A percentile compares a stretch with the other conserved stretches of the same genome.
Evolutionary conservation across 2,329 filamentous ascomycete genomes (phyloP).

Genomic region (Elsinoe australis): DNA sequence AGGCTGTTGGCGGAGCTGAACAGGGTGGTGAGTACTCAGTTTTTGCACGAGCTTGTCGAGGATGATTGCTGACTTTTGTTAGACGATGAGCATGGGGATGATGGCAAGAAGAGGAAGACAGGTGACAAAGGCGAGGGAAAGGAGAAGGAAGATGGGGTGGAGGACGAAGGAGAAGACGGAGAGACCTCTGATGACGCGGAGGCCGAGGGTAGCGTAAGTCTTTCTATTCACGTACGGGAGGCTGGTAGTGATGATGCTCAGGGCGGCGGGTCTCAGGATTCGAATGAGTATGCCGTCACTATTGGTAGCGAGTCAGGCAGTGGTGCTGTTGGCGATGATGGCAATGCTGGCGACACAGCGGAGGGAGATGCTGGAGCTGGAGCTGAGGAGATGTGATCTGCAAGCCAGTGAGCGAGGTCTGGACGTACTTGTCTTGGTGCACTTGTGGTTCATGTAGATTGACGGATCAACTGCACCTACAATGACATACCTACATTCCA

Average conservation of each 20-base stretch:
- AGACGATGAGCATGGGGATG: slow-evolving; percentile 5
- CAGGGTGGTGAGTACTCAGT: not conserved
- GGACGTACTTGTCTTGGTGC: too few species aligned
- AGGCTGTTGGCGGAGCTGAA: not conserved
- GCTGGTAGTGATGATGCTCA: not conserved
- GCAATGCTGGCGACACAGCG: not conserved
- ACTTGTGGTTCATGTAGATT: too few species aligned
- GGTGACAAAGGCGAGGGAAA: not conserved
- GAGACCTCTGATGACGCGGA: not conserved
- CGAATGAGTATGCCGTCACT: not conserved
- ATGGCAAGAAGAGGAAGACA: slow-evolving; percentile 1
- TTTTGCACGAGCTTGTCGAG: not conserved
- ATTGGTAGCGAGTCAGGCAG: not conserved
- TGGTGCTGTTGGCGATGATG: not conserved
- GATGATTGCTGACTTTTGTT: not conserved
- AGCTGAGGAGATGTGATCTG: not conserved
- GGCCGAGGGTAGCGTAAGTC: not conserved
- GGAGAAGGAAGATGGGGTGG: slow-evolving; percentile 3
- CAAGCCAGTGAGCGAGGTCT: not conserved
- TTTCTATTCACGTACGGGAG: too few species aligned
- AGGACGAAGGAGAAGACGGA: not conserved
- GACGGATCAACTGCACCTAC: too few species aligned
- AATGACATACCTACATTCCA: too few species aligned
- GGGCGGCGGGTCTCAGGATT: not conserved
- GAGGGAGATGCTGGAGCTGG: not conserved